Evolutionary conservation across 139 green algal genomes (phyloP).

Genomic region (Zygnema cylindricum): DNA sequence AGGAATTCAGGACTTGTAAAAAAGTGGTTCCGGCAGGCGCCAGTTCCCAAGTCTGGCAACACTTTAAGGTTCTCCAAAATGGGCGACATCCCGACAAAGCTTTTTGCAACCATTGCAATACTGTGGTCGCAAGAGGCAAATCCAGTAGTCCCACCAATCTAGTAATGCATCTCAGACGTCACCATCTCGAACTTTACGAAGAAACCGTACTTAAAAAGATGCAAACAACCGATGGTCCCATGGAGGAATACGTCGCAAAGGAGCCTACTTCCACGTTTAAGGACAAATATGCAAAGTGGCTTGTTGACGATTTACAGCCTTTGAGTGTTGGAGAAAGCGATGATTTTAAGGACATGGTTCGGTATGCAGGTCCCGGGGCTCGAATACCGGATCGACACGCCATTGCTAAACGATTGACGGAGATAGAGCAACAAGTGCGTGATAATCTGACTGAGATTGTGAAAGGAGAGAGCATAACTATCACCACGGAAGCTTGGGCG

Average conservation of each 20-base stretch:
- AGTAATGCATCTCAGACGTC: neutral
- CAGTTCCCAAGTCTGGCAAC: neutral
- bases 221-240: neutral
- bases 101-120: neutral
- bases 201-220: neutral
- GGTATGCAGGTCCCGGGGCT: neutral
- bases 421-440: neutral
- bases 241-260: neutral
- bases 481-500: neutral
- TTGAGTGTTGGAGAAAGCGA: neutral
- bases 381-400: neutral
- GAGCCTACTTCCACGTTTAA: neutral
- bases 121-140: neutral
- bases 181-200: neutral
- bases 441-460: neutral
- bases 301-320: neutral
- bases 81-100: neutral
- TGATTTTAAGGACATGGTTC: neutral
- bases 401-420: neutral
- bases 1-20: neutral
- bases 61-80: neutral
- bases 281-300: neutral
- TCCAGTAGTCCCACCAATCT: neutral
- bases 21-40: neutral
- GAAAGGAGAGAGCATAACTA: neutral